Conservation (phyloP, 148 eudicot genomes). For the Rhododendron kiyosumense region DNA sequence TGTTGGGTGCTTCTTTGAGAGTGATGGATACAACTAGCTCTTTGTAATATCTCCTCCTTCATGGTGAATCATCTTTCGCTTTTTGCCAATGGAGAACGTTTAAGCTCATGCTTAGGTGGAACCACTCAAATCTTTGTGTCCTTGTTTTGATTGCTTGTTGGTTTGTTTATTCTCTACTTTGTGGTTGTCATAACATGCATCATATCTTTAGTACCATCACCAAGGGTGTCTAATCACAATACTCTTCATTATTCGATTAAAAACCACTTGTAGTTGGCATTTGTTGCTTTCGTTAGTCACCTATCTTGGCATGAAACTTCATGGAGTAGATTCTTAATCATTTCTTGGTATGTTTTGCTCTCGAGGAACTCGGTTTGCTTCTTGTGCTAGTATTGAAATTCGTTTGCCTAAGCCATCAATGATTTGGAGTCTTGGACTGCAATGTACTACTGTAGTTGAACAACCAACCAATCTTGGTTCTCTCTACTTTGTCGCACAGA, state of each 20-base stretch:
- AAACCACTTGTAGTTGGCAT: not conserved
- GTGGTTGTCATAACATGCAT: not conserved
- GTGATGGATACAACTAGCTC: not conserved
- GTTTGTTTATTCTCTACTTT: not conserved
- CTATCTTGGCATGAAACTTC: not conserved
- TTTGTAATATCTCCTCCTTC: too few relatives aligned
- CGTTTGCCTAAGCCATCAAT: not conserved
- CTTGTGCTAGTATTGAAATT: not conserved
- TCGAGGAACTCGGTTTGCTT: not conserved
- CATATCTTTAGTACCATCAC: not conserved
- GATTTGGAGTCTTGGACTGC: not conserved
- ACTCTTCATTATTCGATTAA: not conserved
- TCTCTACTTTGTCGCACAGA: not conserved
- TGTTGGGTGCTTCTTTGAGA: not conserved
- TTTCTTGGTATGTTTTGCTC: not conserved
- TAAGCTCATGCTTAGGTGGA: not conserved
- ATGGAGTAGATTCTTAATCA: not conserved
- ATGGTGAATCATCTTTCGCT: not conserved
- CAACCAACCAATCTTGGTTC: not conserved
- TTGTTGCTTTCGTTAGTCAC: not conserved
- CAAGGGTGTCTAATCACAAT: not conserved
- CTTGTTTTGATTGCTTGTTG: not conserved
- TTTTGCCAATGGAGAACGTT: not conserved
- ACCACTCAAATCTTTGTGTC: not conserved
- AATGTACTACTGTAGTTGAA: not conserved